Base-by-base conservation (phyloP, 768 basidiomycete species). In the Saitozyma sp. region DNA sequence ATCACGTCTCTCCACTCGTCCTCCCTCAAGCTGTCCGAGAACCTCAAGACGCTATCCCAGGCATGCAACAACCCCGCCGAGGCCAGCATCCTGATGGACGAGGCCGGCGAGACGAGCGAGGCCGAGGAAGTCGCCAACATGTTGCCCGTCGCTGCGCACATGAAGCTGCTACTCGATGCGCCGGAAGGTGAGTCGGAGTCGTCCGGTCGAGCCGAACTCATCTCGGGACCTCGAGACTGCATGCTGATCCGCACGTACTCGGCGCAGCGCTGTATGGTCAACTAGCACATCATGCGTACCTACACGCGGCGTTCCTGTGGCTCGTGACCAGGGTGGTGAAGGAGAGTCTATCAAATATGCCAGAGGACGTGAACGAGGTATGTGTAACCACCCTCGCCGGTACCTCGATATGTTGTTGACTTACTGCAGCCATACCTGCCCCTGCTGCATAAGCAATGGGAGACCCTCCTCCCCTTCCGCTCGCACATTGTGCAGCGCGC, bases 381-480 rank as follows among this genome's bases (percentile, higher is more conserved):
- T 64, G 76, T 79, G 81, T 37, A 88, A 87, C 88, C 79, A 75
- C 17, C 79, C 76, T n/a, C 19, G 11, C 3, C 17, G 17, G 19
- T 13, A 51, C 84, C 85, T 63, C 86, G 46, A 48, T 62, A 87
- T 0, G 83, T 91, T 40, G 84, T 87, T 72, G 29, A 29, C 2
- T 29, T 5, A 17, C 17, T 63, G 6, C 71, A 93, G 92, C 85
- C 86, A 52, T 90, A 93, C 79, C 89, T 94, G 67, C 91, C 93
- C 37, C 82, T 97, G 6, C 86, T 92, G 3, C 89, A 92, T 67
- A 87, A 91, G 42, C 94, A 97, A 79, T 97, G 93, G 94, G 94
- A 95, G 61, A 84, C 86, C 0, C 86, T 97, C 8, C 86, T 87
- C 6, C 90, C 89, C 67, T 92, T 95, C 74, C 87, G 92, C 50